A percentile compares a stretch with the other conserved stretches of the same genome.
Conservation (phyloP, 2,329 filamentous ascomycete species). For the Colletotrichum sp. region DNA sequence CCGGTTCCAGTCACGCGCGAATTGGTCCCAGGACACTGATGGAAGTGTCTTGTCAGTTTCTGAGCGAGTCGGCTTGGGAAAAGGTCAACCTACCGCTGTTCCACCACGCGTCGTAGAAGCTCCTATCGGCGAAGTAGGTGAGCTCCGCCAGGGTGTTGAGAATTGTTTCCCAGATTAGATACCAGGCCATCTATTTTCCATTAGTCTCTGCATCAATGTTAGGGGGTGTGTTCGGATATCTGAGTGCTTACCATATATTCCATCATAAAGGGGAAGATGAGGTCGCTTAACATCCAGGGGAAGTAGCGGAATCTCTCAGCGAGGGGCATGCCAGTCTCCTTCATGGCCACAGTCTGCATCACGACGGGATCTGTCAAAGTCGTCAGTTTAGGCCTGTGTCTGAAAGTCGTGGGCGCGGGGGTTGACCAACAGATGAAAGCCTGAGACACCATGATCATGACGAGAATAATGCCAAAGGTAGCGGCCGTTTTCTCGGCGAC, state of each 20-base stretch:
- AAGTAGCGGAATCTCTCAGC: conserved; percentile 68
- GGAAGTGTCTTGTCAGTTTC: not conserved
- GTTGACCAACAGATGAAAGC: conserved; percentile 65
- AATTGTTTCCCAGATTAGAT: conserved; percentile 80
- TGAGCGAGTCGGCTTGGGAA: not conserved
- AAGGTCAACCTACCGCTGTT: conserved; percentile 50
- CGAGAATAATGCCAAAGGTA: conserved; percentile 73
- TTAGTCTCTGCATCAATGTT: not conserved
- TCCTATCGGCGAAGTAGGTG: conserved; percentile 77
- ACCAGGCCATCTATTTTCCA: conserved; percentile 65
- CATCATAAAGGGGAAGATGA: conserved; percentile 80
- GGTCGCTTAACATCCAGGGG: conserved; percentile 76
- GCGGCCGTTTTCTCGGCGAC: conserved; percentile 74
- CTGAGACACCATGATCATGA: conserved; percentile 82
- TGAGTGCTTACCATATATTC: conserved; percentile 65
- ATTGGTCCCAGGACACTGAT: conserved; percentile 72
- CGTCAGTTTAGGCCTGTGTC: not conserved
- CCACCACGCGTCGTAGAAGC: conserved; percentile 73
- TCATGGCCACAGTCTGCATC: conserved; percentile 69
- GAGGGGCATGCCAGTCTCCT: conserved; percentile 67
- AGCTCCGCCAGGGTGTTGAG: conserved; percentile 79
- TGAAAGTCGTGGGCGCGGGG: not conserved
- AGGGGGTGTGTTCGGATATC: no score
- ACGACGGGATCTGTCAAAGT: conserved; percentile 66
- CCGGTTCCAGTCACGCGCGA: conserved; percentile 80